Evolutionary conservation across 257 asterid species (phyloP), one percentile per base, ranked within the genome.

Genomic region (Lantana camara): DNA sequence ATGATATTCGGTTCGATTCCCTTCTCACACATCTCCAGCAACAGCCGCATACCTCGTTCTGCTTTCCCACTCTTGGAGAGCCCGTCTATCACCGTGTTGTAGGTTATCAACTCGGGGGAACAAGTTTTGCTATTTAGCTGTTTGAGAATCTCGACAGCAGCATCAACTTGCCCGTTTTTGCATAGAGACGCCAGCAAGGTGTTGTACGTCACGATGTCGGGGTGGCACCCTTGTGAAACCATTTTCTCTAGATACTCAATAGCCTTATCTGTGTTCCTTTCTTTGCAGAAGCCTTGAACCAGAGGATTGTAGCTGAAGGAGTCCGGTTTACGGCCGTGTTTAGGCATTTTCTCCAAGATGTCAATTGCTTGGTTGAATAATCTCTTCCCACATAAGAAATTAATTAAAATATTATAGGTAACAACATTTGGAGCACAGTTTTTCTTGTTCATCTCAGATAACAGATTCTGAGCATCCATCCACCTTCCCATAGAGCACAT

Each of bases 401-500:
- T 91, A 46, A 91, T 88, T 82, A 91, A 72, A 60, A 91, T 91
- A 63, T 91, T 91, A 52, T 85, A 91, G 0, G 96, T 91, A 24
- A 88, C 96, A 14, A 91, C 95, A 49, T 93, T 91, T 0, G 98
- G 98, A 1, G 91, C 75, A 77, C 91, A 82, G 0, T 91, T 91
- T 73, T 84, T 88, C 24, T 81, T 75, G 67, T 82, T 77, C 98
- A 91, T 91, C 64, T 91, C 96, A 0, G 83, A 63, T 58, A 91
- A 69, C 46, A 91, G 80, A 21, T 79, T 88, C 86, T 88, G 94
- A 0, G 94, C 96, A 69, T 91, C 98, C 94, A 79, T 80, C 98
- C 98, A 91, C 78, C 88, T 84, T 34, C 95, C 96, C 0, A 83
- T 66, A 66, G 89, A 81, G 71, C 98, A 91, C 96, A 91, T 80